Base-by-base conservation (phyloP, 768 basidiomycete genomes). In the Lactarius hengduanensis region DNA sequence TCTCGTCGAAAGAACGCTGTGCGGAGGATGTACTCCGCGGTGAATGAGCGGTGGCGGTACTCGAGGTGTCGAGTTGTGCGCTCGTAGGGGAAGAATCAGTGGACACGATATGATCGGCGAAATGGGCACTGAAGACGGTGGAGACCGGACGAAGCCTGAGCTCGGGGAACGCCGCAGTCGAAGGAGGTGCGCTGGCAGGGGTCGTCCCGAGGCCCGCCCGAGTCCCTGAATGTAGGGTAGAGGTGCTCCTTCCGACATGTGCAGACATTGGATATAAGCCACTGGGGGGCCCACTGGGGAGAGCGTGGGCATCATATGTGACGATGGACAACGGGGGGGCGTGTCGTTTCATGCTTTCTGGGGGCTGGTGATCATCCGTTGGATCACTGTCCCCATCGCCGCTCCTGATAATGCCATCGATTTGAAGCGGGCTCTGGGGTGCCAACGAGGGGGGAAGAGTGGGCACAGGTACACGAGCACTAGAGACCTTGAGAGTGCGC, bases 131-230 rank as follows among this genome's bases (percentile, higher is more conserved):
- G 74, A 94, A 94, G 53, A 88, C 78, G 1, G 86, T 85, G 26
- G 92, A 93, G 20, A 92, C 80, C 3, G 91, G 91, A 18, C 92
- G 84, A 60, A 94, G 76, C 71, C 84, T 86, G 57, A 94, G 80
- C 3, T 83, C 78, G 13, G 87, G 81, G 71, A 92, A 93, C 60
- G 85, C 84, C 1, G 81, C 76, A 10, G 84, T 80, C 55, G 82
- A 79, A 26, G 90, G 81, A 2, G 90, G 91, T 32, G 90, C 90
- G 71, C 87, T 90, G 8, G 73, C 71, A 8, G 77, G 76, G 11
- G 70, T 69, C 7, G 75, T 71, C 5, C 76, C 76, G 2, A 73
- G 69, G 36, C 73, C 72, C 4, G 66, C n/a, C 13, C 58, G 57
- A 2, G 70, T 71, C 54, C 74, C 73, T 20, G 66, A n/a, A 30